Conservation (phyloP, 345 rosid species). For the Corchorus capsularis region DNA sequence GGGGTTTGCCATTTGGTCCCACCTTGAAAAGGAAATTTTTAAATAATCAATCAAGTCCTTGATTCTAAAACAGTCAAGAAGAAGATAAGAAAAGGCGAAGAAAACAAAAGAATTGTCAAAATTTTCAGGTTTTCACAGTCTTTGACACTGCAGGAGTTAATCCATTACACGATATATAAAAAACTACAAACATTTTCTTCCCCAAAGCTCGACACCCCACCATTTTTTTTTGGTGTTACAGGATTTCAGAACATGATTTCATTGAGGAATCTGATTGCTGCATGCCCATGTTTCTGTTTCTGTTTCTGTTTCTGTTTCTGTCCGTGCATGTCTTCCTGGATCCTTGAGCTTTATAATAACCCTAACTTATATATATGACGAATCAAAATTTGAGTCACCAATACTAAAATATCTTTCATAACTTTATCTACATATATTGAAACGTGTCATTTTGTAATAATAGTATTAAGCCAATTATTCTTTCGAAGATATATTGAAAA, state of each 20-base stretch:
- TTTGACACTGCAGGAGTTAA: not conserved
- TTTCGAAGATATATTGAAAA: not conserved
- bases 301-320: constrained; percentile 23
- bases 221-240: not conserved
- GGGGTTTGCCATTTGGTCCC: constrained; percentile 34
- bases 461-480: too few relatives aligned
- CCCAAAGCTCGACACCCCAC: not conserved
- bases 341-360: constrained; percentile 17
- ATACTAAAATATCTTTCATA: not conserved
- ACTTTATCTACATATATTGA: not conserved
- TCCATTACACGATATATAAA: not conserved
- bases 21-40: constrained; percentile 9
- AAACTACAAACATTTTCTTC: not conserved
- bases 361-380: not conserved
- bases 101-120: constrained; percentile 20
- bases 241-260: constrained; percentile 21
- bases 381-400: constrained; percentile 16
- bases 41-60: constrained; percentile 22
- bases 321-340: not conserved
- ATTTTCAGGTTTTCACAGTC: not conserved
- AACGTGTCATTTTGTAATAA: not conserved
- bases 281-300: constrained; percentile 22
- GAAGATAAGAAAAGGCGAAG: not conserved
- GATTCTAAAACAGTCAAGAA: constrained; percentile 20
- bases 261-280: constrained; percentile 29